A percentile compares a stretch with the other conserved stretches of the same genome.
Conservation (phyloP, 1,284 basidiomycete genomes). For the Salmacisia buchloeana region DNA sequence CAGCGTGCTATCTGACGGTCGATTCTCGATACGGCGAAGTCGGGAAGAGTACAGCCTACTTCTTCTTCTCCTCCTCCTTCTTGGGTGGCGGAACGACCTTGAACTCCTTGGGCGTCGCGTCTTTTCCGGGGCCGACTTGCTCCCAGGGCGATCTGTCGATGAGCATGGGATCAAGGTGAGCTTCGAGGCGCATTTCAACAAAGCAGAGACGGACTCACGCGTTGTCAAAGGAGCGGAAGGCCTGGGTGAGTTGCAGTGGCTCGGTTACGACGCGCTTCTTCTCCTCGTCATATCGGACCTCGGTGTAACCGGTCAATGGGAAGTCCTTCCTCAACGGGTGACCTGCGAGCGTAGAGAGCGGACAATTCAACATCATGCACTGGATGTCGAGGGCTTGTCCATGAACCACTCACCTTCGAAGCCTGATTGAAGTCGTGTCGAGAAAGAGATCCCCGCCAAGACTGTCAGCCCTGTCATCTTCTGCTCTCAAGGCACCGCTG, state of each 20-base stretch:
- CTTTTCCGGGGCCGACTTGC: conserved; percentile 80
- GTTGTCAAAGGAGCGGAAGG: conserved; percentile 92
- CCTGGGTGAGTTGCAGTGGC: conserved; percentile 93
- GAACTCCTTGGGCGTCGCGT: conserved; percentile 58
- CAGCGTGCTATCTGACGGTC: too few species aligned
- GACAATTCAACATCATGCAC: background rate
- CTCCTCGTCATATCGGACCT: conserved; percentile 96
- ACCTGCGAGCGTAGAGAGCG: background rate
- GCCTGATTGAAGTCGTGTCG: conserved; percentile 57
- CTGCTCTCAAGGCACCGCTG: background rate
- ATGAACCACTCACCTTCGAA: conserved; percentile 67
- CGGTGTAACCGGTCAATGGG: conserved; percentile 93
- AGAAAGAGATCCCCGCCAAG: conserved; percentile 6
- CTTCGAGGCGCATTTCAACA: background rate
- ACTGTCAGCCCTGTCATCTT: background rate
- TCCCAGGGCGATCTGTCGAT: conserved; percentile 77
- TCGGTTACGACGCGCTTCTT: conserved; percentile 97
- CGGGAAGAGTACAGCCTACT: too few species aligned
- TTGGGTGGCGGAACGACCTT: conserved; percentile 52
- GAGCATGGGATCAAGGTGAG: background rate
- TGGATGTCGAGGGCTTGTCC: background rate
- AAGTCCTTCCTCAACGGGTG: conserved; percentile 97
- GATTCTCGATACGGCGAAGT: too few species aligned
- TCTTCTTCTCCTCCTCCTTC: conserved; percentile 48
- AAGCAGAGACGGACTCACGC: conserved; percentile 13